These are phyloP conservation scores for Cyclotella kingstonii DNA, from an alignment of 108 stramenopile species.

Conservation along the genomic window DNA sequence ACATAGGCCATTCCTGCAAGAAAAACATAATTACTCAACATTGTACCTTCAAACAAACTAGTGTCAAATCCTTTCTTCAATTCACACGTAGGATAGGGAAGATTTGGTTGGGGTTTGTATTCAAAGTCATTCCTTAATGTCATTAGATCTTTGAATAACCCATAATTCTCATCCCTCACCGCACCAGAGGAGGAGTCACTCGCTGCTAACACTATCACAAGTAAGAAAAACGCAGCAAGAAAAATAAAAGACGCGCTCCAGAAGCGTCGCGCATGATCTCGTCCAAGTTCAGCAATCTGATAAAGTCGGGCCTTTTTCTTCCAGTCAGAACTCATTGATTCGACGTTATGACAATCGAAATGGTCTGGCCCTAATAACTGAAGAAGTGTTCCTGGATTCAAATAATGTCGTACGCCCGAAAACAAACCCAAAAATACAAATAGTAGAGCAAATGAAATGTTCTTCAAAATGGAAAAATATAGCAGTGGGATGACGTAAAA, in stretches of 20 bases:
- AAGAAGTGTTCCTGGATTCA: constrained; percentile 30
- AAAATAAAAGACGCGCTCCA: constrained; percentile 14
- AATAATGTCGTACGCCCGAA: constrained; percentile 23
- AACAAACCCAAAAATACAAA: constrained; percentile 34
- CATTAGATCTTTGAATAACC: constrained; percentile 1
- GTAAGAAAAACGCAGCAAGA: constrained; percentile 21
- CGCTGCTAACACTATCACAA: constrained; percentile 17
- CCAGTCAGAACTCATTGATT: constrained; percentile 13
- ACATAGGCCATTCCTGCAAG: constrained; percentile 50
- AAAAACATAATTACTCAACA: constrained; percentile 50
- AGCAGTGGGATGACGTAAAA: constrained; percentile 42
- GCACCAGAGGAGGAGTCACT: constrained; percentile 2
- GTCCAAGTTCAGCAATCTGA: constrained; percentile 25
- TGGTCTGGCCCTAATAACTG: constrained; percentile 13
- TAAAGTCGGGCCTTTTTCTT: constrained; percentile 17
- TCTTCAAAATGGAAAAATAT: constrained; percentile 17
- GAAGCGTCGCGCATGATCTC: constrained; percentile 16
- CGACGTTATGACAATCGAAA: not conserved
- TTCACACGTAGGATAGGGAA: constrained; percentile 36
- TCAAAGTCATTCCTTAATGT: constrained; percentile 17
- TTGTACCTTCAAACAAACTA: constrained; percentile 5
- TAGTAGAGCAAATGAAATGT: constrained; percentile 19
- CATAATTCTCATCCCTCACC: constrained; percentile 12
- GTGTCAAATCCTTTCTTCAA: constrained; percentile 20
- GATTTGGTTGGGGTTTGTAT: constrained; percentile 8